Base-by-base conservation (phyloP, 768 basidiomycete species). In the Serendipita sp. region DNA sequence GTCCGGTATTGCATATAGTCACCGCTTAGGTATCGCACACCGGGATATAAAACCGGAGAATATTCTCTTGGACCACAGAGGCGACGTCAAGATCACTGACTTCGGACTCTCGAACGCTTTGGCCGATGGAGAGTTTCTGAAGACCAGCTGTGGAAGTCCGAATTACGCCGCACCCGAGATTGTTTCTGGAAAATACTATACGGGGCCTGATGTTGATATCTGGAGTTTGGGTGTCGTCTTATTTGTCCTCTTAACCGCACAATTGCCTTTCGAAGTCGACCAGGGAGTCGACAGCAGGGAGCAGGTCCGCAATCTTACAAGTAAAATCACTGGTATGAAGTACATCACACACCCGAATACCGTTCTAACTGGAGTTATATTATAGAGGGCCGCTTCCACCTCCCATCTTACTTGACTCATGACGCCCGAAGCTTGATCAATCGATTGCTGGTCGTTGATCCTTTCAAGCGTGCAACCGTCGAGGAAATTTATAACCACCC, bases 221-320 rank as follows among this genome's bases (percentile, higher is more conserved):
- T 99, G 96, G 96, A 92, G 90, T 69, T 90, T 90, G 64, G 96
- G 96, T 0, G 95, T 99, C n/a, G 98, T 99, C 69, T 81, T 99
- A 63, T 97, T 94, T 75, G 96, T 98, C 65, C 93, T 99, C 86
- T 81, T 99, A 3, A 94, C 90, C 71, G 96, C 95, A 3, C 79
- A 89, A 54, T 80, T 99, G 35, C 96, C 96, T 1, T 99, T 99
- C 72, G 96, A 98, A 76, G 94, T 98, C 74, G 92, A 96, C 51
- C 89, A 96, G 71, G 56, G 56, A 10, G 56, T 60, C 56, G 56
- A 60, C 32, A 60, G 56, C 56, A 60, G 56, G n/a, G 56, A 60
- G n/a, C 56, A 60, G 3, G 92, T 98, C 46, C 90, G 92, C 58
- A 80, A 83, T 0, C 75, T 99, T 10, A 98, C 98, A 77, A 86